phyloP scores from a whole-genome alignment of 331 rosid genomes.

The Phaseolus coccineus region DNA sequence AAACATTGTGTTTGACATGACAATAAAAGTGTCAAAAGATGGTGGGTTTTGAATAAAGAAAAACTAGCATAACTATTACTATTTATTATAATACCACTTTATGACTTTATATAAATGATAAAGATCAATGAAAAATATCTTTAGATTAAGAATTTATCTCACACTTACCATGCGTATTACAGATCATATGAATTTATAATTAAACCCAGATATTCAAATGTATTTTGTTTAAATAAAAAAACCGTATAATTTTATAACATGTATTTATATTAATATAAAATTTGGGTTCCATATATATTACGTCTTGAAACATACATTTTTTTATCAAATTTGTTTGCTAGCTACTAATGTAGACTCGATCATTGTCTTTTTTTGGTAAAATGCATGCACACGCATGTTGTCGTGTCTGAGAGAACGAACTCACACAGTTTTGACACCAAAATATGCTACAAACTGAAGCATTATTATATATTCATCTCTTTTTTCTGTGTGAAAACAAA shows the following conservation, averaged over 20 bases:
- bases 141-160: neutral
- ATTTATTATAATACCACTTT: constrained; percentile 5
- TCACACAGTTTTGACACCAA: neutral
- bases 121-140: neutral
- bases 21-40: no score
- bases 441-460: neutral
- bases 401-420: neutral
- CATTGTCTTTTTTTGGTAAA: neutral
- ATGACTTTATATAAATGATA: constrained; percentile 28
- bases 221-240: no score
- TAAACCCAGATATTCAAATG: no score
- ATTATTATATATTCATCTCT: neutral
- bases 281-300: no score
- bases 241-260: no score
- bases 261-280: no score
- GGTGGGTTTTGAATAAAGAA: no score
- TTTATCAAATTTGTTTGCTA: no score
- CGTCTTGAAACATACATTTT: no score
- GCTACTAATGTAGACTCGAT: no score
- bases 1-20: constrained; percentile 5
- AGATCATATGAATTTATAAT: no score
- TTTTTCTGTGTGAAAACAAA: neutral
- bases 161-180: neutral
- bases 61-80: no score
- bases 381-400: neutral